These are phyloP conservation scores for Aspergillus haitiensis DNA, from an alignment of 495 filamentous ascomycete genomes.

Conservation along the genomic window DNA sequence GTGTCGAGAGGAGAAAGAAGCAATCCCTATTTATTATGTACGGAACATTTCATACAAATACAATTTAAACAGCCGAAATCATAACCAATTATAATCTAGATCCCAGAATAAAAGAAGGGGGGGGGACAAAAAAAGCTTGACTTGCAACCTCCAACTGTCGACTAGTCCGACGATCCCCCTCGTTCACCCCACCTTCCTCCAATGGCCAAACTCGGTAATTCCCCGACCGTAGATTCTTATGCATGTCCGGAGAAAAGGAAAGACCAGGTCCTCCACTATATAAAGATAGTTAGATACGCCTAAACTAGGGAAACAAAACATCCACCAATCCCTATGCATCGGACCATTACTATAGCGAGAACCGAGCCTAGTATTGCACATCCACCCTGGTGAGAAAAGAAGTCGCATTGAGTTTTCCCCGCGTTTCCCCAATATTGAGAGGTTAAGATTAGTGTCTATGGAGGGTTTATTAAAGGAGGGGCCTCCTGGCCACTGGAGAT, in stretches of 20 bases:
- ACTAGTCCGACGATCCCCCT: background rate
- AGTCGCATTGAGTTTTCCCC: constrained; percentile 3
- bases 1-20: too few species aligned
- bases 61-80: too few species aligned
- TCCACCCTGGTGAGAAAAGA: background rate
- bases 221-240: background rate
- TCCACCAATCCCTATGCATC: constrained; percentile 34
- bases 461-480: background rate
- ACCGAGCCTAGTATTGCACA: constrained; percentile 18
- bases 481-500: background rate
- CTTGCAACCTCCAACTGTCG: background rate
- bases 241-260: constrained; percentile 23
- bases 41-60: too few species aligned
- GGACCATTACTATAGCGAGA: constrained; percentile 30
- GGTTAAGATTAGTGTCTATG: background rate
- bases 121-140: background rate
- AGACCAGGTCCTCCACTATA: constrained; percentile 1
- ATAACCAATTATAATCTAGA: too few species aligned
- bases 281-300: background rate
- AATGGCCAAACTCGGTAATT: background rate
- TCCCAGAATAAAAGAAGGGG: too few species aligned
- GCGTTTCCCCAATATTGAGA: background rate
- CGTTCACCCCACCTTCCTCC: background rate
- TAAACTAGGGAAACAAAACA: constrained; percentile 22
- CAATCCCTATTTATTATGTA: too few species aligned